Evolutionary conservation across 495 filamentous ascomycete species (phyloP), one percentile per base, ranked within the genome.

Genomic region (Aspergillus nidulans): DNA sequence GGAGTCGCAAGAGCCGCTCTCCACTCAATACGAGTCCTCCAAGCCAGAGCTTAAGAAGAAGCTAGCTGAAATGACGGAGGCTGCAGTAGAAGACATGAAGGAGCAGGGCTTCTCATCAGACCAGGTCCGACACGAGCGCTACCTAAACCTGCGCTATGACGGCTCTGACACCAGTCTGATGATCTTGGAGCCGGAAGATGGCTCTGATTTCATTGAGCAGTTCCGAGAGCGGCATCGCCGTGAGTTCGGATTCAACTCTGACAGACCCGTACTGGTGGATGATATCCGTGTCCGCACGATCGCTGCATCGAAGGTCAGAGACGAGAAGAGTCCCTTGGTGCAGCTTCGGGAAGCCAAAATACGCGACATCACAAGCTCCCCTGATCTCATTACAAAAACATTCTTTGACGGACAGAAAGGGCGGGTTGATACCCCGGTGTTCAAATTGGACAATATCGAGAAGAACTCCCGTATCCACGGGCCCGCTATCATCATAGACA

Each of bases 401-500:
- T 81, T 78, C 57, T 81, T 81, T 36, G 74, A 77, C 42, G 73
- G 70, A 15, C 84, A 91, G 52, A 84, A 84, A 7, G 86, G 85
- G 1, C 80, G 92, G 6, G 74, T 83, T 56, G 82, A 94, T 36
- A 96, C 94, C 0, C 85, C 90, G 0, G 85, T 98, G 45, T 97
- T 91, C 70, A 87, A 88, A 61, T 78, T 98, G 0, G 83, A 88
- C 53, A 84, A 92, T 55, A 73, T 97, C 3, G 74, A 74, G 10
- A 82, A 91, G 26, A 88, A 90, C n/a, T 83, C 88, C 53, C 82
- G 85, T 21, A 79, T 97, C 19, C 74, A 80, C 36, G 94, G 94
- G 0, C 95, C 94, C 8, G 94, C 94, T 0, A 87, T 97, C 57
- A 78, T 97, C 51, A 95, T 94, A 9, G 94, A 98, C 65, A 85